Conservation (phyloP, 208 protist genomes). For the Acanthamoeba royreba region DNA sequence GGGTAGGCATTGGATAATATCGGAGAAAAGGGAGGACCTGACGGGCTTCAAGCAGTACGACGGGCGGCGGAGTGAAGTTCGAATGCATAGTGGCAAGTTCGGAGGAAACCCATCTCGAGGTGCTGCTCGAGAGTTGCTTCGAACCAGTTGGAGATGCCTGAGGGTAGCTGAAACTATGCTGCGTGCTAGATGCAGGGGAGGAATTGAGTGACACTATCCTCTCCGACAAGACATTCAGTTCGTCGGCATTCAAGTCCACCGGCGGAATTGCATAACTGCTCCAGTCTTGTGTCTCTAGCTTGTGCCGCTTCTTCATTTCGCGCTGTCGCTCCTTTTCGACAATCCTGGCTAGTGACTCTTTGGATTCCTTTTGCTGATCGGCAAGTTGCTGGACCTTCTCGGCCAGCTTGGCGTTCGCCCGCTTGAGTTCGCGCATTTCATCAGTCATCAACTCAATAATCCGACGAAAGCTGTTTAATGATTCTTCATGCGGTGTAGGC, state of each 20-base stretch:
- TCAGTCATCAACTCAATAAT: background rate
- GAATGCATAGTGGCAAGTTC: background rate
- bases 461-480: too few relatives aligned
- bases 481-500: too few relatives aligned
- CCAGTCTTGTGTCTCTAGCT: background rate
- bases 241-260: too few relatives aligned
- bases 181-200: background rate
- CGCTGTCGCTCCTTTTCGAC: background rate
- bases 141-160: background rate
- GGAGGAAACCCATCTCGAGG: background rate
- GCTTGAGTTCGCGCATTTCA: background rate
- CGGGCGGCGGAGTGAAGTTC: background rate
- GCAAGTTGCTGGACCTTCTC: background rate
- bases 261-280: too few relatives aligned
- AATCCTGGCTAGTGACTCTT: background rate
- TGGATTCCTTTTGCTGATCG: background rate
- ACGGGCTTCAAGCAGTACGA: background rate
- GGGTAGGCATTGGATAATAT: background rate
- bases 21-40: background rate
- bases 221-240: too few relatives aligned
- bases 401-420: background rate
- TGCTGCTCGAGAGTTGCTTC: too few relatives aligned
- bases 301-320: too few relatives aligned
- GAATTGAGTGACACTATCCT: background rate
- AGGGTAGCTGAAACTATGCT: too few relatives aligned